Evolutionary conservation across 805 yeast species (phyloP).

Genomic region (Barnettozyma californica): DNA sequence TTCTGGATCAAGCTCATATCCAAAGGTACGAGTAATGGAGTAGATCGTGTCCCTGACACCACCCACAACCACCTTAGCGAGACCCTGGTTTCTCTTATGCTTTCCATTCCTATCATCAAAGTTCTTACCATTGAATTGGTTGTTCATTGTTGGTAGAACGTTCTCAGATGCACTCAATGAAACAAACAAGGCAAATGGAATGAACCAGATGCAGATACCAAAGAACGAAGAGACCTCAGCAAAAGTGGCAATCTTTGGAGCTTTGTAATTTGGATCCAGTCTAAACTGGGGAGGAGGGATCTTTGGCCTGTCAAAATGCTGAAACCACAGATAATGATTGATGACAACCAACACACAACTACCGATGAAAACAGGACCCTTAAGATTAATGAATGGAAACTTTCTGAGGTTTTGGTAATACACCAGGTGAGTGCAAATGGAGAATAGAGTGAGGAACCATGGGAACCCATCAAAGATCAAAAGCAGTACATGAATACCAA

Average conservation of each 20-base stretch:
- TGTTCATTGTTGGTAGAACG: slow-evolving; percentile 55
- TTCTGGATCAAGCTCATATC: slow-evolving; percentile 56
- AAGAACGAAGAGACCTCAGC: slow-evolving; percentile 93
- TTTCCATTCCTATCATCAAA: slow-evolving; percentile 30
- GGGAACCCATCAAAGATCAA: slow-evolving; percentile 79
- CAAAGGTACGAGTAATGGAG: slow-evolving; percentile 47
- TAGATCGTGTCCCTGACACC: slow-evolving; percentile 42
- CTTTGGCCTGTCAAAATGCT: slow-evolving; percentile 66
- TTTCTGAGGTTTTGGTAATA: slow-evolving; percentile 72
- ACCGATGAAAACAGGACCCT: slow-evolving; percentile 62
- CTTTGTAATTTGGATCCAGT: slow-evolving; percentile 50
- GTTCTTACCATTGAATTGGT: slow-evolving; percentile 22
- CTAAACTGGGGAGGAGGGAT: slow-evolving; percentile 61
- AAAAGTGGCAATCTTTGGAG: slow-evolving; percentile 73
- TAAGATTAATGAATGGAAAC: slow-evolving; percentile 79
- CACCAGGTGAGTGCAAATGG: slow-evolving; percentile 63
- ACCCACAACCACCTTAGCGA: slow-evolving; percentile 65
- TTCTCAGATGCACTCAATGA: slow-evolving; percentile 90
- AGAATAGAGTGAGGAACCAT: slow-evolving; percentile 54
- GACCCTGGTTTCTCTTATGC: slow-evolving; percentile 47
- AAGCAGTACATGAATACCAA: slow-evolving; percentile 48
- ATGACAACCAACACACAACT: slow-evolving; percentile 68
- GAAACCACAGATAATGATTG: slow-evolving; percentile 89
- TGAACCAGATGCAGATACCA: slow-evolving; percentile 88
- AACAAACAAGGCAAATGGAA: slow-evolving; percentile 89